These are phyloP conservation scores for Ascoidea tarda DNA, from an alignment of 805 yeast genomes.

Conservation along the genomic window DNA sequence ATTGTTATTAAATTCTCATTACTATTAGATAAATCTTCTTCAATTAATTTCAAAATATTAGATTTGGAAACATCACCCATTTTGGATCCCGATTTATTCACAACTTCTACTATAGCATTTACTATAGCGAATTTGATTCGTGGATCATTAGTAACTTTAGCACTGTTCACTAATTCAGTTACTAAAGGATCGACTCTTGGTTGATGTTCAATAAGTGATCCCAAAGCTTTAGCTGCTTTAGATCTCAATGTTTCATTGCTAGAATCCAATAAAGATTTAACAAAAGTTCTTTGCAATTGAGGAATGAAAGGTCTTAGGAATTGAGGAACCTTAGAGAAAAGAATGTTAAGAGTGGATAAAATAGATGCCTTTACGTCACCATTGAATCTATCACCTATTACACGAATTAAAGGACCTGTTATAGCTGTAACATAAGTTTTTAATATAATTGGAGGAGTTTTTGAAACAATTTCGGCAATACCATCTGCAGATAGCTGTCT, in stretches of 20 bases:
- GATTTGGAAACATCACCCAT: conserved; percentile 62
- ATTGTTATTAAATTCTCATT: conserved; percentile 57
- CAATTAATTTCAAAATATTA: conserved; percentile 57
- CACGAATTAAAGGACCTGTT: conserved; percentile 96
- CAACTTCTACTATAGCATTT: conserved; percentile 73
- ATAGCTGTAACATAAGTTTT: conserved; percentile 84
- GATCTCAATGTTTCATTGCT: conserved; percentile 57
- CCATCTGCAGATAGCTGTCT: conserved; percentile 81
- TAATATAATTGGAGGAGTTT: conserved; percentile 72
- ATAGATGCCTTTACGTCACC: conserved; percentile 94
- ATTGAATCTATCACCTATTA: conserved; percentile 88
- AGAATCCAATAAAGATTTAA: conserved; percentile 75
- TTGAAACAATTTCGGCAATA: conserved; percentile 73
- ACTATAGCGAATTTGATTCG: conserved; percentile 81
- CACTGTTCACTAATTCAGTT: conserved; percentile 68
- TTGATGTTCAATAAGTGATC: conserved; percentile 76
- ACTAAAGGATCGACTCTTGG: conserved; percentile 91
- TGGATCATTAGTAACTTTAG: conserved; percentile 43
- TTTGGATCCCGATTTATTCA: conserved; percentile 62
- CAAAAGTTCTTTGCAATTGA: conserved; percentile 93
- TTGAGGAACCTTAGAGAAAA: conserved; percentile 76
- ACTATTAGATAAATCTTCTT: conserved; percentile 43
- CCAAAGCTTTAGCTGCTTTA: conserved; percentile 83
- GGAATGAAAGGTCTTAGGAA: conserved; percentile 93
- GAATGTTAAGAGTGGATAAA: conserved; percentile 62